Base-by-base conservation (phyloP, 2,329 filamentous ascomycete species). In the Pseudocercospora pini-densiflorae region DNA sequence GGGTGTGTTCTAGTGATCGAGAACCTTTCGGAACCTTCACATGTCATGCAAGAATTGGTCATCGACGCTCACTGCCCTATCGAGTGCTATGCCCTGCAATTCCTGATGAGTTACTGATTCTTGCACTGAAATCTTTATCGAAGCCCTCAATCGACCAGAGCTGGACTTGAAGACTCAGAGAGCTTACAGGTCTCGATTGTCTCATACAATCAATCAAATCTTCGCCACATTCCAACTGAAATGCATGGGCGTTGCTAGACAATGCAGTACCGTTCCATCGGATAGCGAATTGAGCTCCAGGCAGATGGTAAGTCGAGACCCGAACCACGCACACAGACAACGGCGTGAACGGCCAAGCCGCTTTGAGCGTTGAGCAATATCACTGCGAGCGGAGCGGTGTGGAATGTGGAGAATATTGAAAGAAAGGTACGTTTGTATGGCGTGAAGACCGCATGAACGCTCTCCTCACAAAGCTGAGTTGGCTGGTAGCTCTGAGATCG, bases 341-440 rank as follows among this genome's bases (percentile, higher is more conserved):
- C 21, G 58, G 27, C 27, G 24, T 21, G 14, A 29, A 45, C 7
- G 29, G 55, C 14, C 19, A 43, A 43, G n/a, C 27, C 24, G 55
- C n/a, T 8, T 40, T 23, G 16, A 24, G 27, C 49, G 4, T 27
- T 24, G 47, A 51, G 29, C 29, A 55, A 19, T 24, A 27, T 10
- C 24, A 19, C 27, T 27, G 55, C 55, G 36, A 59, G 21, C 31
- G n/a, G 55, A 58, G 10, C 29, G 55, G 12, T 14, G 33, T 40
- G 55, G 23, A 60, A 60, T 60, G 58, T n/a, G 58, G 58, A 61
- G 58, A 61, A 61, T 43, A 23, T 61, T 61, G 36, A 58, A 36
- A 33, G 54, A n/a, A 58, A 24, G 54, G 54, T 58, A 40, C 29
- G 54, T 36, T 36, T 58, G 16, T 9, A 58, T 58, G 31, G 27